Percentiles rank a stretch among this genome's conserved stretches.
Evolutionary conservation across 2,329 filamentous ascomycete species (phyloP).

Genomic region (Aschersonia sp.): DNA sequence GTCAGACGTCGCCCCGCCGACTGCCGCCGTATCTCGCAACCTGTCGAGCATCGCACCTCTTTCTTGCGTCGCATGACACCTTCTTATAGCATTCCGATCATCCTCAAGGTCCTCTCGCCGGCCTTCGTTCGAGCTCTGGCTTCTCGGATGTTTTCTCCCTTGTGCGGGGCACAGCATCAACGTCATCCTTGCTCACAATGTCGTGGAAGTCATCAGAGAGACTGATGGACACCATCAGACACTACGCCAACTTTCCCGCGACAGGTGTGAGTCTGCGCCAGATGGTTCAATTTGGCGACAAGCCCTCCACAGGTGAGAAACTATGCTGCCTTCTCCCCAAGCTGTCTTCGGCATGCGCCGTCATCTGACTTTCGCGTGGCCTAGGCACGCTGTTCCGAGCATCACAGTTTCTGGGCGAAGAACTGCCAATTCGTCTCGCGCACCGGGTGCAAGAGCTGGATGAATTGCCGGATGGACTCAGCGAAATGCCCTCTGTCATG

Average conservation of each 20-base stretch:
- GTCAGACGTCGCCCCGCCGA: constrained; percentile 8
- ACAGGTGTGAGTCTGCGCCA: constrained; percentile 92
- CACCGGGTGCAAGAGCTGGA: constrained; percentile 92
- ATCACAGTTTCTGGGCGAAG: constrained; percentile 95
- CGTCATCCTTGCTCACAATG: constrained; percentile 38
- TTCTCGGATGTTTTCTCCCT: not conserved
- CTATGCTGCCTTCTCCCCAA: constrained; percentile 12
- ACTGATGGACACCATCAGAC: constrained; percentile 93
- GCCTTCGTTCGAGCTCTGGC: not conserved
- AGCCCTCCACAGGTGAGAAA: constrained; percentile 63
- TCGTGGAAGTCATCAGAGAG: constrained; percentile 84
- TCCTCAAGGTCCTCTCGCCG: too few relatives aligned
- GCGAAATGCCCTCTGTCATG: constrained; percentile 93
- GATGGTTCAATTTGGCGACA: constrained; percentile 98
- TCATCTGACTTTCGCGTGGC: constrained; percentile 2
- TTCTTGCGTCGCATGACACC: not conserved
- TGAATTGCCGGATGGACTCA: constrained; percentile 85
- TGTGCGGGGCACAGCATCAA: not conserved
- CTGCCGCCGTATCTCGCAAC: constrained; percentile 5
- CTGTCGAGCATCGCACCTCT: constrained; percentile 1
- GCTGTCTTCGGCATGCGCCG: not conserved
- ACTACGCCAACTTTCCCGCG: constrained; percentile 93
- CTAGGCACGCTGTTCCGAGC: constrained; percentile 89
- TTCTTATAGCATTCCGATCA: too few relatives aligned
- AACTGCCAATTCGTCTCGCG: constrained; percentile 89